Evolutionary conservation across 73 alveolate genomes (phyloP).

Genomic region (Blepharisma japonicum): DNA sequence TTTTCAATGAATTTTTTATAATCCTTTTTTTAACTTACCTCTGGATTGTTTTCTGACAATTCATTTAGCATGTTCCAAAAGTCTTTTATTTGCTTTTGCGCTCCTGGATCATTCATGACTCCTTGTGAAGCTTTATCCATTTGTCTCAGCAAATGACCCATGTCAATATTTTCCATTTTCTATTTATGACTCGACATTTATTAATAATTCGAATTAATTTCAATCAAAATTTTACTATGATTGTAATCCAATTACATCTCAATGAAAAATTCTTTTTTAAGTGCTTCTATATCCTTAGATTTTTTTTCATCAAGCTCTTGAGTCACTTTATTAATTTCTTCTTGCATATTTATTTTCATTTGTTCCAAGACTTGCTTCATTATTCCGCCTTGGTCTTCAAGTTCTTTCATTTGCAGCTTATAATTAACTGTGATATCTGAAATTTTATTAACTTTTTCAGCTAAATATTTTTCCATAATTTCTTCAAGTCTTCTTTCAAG

Average conservation of each 20-base stretch:
- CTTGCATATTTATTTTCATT: conserved; percentile 18
- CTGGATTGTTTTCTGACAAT: conserved; percentile 23
- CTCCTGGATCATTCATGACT: not conserved
- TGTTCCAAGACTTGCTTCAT: not conserved
- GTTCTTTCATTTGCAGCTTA: not conserved
- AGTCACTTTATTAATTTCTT: not conserved
- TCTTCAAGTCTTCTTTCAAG: not conserved
- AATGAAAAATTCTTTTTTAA: not conserved
- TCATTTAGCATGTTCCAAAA: conserved; percentile 23
- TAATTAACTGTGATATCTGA: not conserved
- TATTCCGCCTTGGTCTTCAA: conserved; percentile 21
- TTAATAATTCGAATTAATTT: no score
- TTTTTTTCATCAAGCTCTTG: not conserved
- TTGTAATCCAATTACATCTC: no score
- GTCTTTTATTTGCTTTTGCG: conserved; percentile 5
- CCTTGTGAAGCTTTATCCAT: no score
- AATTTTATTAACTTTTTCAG: not conserved
- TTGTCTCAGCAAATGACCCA: no score
- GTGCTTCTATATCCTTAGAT: not conserved
- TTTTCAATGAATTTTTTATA: not conserved
- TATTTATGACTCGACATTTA: no score
- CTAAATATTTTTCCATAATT: conserved; percentile 6
- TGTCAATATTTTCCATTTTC: no score
- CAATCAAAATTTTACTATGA: no score
- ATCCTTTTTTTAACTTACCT: conserved; percentile 2